Conservation (phyloP, 257 asterid species). For the Solanum rostratum region DNA sequence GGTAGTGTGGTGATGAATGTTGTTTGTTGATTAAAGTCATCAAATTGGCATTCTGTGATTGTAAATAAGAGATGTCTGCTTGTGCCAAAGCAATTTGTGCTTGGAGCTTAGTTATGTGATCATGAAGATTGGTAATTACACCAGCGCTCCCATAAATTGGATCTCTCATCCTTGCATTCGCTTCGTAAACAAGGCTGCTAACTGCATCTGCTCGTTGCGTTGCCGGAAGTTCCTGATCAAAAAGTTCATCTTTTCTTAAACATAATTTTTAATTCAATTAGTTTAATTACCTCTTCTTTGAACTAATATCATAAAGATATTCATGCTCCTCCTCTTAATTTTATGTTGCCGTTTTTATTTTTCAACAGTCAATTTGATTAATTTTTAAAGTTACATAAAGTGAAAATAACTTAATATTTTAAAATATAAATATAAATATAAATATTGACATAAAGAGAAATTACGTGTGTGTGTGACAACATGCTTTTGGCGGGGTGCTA, state of each 20-base stretch:
- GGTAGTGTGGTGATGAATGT: not conserved
- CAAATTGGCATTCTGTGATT: constrained; percentile 10
- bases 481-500: too few relatives aligned
- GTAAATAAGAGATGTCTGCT: constrained; percentile 10
- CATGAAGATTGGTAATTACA: constrained; percentile 2
- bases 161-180: constrained; percentile 4
- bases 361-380: not conserved
- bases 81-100: constrained; percentile 11
- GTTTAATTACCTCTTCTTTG: not conserved
- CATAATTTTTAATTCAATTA: too few relatives aligned
- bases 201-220: constrained; percentile 15
- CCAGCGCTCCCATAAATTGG: constrained; percentile 25
- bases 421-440: not conserved
- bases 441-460: not conserved
- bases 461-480: not conserved
- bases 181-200: constrained; percentile 18
- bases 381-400: not conserved
- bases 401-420: not conserved
- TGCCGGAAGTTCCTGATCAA: constrained; percentile 9
- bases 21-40: not conserved
- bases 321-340: not conserved
- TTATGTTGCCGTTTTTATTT: not conserved
- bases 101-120: constrained; percentile 9
- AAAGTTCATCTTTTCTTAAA: not conserved
- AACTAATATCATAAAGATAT: not conserved